Percentiles rank a stretch among this genome's conserved stretches.
These are phyloP conservation scores for Cyclostephanos tholiformis DNA, from an alignment of 108 stramenopile species.

Conservation along the genomic window DNA sequence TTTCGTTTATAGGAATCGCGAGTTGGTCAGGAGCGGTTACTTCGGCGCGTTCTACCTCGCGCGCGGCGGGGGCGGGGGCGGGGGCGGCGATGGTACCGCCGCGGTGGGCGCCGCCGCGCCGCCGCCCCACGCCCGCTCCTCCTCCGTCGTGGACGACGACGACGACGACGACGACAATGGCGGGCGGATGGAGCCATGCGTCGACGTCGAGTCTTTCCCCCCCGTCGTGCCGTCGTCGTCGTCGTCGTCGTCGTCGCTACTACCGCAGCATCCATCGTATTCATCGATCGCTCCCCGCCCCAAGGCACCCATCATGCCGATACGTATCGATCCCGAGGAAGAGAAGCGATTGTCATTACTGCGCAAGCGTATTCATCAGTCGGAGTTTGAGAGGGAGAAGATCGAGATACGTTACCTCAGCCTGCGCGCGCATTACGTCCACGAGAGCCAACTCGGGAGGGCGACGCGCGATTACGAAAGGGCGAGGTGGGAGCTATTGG, in stretches of 20 bases:
- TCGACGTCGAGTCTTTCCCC: neutral
- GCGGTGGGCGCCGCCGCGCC: neutral
- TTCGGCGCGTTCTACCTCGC: conserved; percentile 48
- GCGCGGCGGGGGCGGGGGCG: too few relatives aligned
- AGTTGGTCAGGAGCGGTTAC: conserved; percentile 41
- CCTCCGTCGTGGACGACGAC: neutral
- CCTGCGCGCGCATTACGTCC: conserved; percentile 80
- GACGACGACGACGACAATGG: neutral
- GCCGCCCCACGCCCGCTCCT: neutral
- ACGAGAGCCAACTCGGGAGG: conserved; percentile 62
- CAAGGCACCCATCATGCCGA: conserved; percentile 60
- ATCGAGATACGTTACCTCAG: conserved; percentile 82
- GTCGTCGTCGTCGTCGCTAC: too few relatives aligned
- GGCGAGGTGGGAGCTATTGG: conserved; percentile 55
- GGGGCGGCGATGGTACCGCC: neutral
- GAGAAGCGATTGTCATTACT: conserved; percentile 77
- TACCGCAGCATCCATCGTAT: too few relatives aligned
- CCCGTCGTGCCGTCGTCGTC: neutral
- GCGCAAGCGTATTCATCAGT: conserved; percentile 70
- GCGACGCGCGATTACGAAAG: conserved; percentile 49
- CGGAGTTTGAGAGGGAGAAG: conserved; percentile 76
- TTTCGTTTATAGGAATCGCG: conserved; percentile 68
- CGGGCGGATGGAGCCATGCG: too few relatives aligned
- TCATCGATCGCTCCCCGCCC: too few relatives aligned
- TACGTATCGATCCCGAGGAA: conserved; percentile 89